Percentiles rank a stretch among this genome's conserved stretches.
Conservation (phyloP, 2,329 filamentous ascomycete genomes). For the Ophiostoma sp. region DNA sequence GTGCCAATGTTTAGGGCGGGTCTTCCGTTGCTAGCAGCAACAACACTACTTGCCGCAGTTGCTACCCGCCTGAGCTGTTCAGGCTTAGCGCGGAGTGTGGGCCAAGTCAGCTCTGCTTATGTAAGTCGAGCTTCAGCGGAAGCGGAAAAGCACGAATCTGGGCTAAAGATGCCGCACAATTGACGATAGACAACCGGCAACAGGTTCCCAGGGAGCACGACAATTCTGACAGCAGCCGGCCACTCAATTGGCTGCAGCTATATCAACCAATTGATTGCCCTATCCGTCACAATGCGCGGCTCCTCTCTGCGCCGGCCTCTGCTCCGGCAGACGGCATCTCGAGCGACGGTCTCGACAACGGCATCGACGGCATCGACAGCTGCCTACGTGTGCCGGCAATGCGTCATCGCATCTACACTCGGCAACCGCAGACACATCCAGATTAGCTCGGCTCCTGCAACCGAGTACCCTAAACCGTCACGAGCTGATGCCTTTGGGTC, state of each 20-base stretch:
- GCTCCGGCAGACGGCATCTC: constrained; percentile 19
- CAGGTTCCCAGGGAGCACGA: not conserved
- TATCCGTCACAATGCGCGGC: constrained; percentile 23
- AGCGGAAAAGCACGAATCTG: constrained; percentile 9
- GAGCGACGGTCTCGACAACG: constrained; percentile 16
- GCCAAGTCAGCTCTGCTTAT: not conserved
- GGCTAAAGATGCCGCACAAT: not conserved
- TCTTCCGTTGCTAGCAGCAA: constrained; percentile 15
- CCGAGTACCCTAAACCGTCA: constrained; percentile 44
- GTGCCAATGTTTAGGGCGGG: constrained; percentile 6
- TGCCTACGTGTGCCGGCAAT: constrained; percentile 48
- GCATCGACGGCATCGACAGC: constrained; percentile 26
- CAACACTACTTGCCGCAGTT: not conserved
- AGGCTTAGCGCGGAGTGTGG: not conserved
- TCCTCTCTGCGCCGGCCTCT: constrained; percentile 18
- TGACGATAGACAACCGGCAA: constrained; percentile 18
- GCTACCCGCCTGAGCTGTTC: not conserved
- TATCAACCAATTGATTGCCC: no score
- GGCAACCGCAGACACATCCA: constrained; percentile 46
- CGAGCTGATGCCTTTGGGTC: constrained; percentile 53
- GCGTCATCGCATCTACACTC: constrained; percentile 31
- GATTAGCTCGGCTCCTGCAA: constrained; percentile 57
- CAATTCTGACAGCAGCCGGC: no score
- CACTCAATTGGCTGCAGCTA: no score
- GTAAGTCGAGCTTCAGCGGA: not conserved